Conservation (phyloP, 2,329 filamentous ascomycete genomes). For the Cladosporium sp. region DNA sequence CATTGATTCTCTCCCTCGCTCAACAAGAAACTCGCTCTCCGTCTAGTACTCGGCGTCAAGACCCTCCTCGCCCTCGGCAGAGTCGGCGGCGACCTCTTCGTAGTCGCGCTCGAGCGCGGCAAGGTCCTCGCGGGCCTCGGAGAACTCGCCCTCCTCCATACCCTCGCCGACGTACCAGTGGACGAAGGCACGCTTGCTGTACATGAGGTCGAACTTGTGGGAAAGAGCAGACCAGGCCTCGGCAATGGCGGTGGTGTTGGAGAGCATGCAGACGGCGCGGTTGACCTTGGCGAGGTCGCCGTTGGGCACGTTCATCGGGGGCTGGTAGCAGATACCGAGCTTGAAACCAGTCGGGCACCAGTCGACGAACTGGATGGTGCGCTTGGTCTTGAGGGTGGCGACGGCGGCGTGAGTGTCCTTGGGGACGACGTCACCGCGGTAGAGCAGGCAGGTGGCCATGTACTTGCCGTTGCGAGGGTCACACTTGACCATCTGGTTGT, state of each 20-base stretch:
- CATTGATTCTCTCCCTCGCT: slow-evolving; percentile 11
- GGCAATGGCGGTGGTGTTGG: slow-evolving; percentile 96
- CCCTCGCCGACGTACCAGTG: slow-evolving; percentile 99
- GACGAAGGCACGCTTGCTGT: slow-evolving; percentile 99
- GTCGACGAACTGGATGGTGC: slow-evolving; percentile 98
- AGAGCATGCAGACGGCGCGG: slow-evolving; percentile 98
- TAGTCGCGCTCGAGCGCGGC: slow-evolving; percentile 97
- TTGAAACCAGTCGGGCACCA: slow-evolving; percentile 99
- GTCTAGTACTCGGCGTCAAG: slow-evolving; percentile 85
- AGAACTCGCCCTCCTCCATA: slow-evolving; percentile 99
- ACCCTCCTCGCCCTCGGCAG: slow-evolving; percentile 77
- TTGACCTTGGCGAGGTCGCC: slow-evolving; percentile 96
- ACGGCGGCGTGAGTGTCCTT: slow-evolving; percentile 91
- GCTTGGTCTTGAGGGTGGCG: slow-evolving; percentile 97
- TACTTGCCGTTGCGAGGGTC: slow-evolving; percentile 99
- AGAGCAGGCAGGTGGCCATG: slow-evolving; percentile 97
- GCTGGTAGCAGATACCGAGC: slow-evolving; percentile 99
- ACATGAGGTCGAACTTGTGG: slow-evolving; percentile 99
- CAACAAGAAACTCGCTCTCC: slow-evolving; percentile 11
- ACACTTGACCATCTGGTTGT: slow-evolving; percentile 99
- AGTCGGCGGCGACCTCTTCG: slow-evolving; percentile 96
- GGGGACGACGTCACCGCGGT: slow-evolving; percentile 96
- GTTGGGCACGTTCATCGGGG: slow-evolving; percentile 90
- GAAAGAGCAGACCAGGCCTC: slow-evolving; percentile 96
- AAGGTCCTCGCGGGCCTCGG: slow-evolving; percentile 95